Base-by-base conservation (phyloP, 1,284 basidiomycete species). In the Sanghuangporus weigelae region DNA sequence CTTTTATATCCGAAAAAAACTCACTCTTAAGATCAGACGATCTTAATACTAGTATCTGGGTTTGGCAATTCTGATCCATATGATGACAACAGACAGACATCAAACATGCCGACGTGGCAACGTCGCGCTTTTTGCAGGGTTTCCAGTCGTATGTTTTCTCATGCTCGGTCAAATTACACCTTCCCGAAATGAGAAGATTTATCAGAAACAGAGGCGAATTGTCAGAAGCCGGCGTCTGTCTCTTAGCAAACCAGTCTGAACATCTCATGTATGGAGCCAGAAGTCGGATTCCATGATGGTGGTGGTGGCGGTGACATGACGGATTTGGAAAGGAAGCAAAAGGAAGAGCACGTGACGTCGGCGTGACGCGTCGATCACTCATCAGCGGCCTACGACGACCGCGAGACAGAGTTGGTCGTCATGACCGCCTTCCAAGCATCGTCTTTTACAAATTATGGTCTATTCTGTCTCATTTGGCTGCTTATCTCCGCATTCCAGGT, bases 401-500 rank as follows among this genome's bases (percentile, higher is more conserved):
- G 54, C 10, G 7, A 38, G 19, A 14, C 39, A 44, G 40, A 6
- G 8, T 4, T 38, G 16, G 14, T 35, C 21, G 35, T 1, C 10
- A 57, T 57, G 61, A 31, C 60, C n/a, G 11, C 61, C n/a, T 16
- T 35, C 16, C 56, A 60, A 54, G 35, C 60, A 7, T 57, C 59
- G 10, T 65, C 64, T 2, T 86, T 89, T 71, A 85, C 86, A 7
- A 57, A 64, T 7, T 86, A 85, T 67, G 88, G 88, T n/a, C 84
- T 82, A 80, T 67, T 75, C 12, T 79, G 85, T 7, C 85, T 84
- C 68, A 61, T 80, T 12, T 91, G 89, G 89, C 75, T 89, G 12
- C 80, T 89, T 57, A 64, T 83, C 11, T 79, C 79, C 59, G 80
- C 86, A 2, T 89, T 90, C 71, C 88, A 89, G 80, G 87, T 82